Base-by-base conservation (phyloP, 2,329 filamentous ascomycete species). In the Capronia epimyces region DNA sequence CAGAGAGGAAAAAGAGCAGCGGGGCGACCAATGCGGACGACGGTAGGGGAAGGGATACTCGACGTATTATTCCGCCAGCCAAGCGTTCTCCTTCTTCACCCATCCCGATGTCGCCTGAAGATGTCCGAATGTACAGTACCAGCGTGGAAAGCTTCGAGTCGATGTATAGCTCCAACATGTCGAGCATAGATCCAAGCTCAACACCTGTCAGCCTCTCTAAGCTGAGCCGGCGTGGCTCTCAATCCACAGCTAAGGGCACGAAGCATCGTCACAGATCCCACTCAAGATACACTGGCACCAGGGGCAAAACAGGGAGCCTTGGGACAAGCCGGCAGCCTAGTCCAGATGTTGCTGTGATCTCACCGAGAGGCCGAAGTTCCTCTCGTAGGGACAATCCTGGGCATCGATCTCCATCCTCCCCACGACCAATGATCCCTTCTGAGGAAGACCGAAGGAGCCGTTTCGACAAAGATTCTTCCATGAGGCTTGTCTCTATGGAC, bases 41-140 rank as follows among this genome's bases (percentile, higher is more conserved):
- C 16, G 62, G 62, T 36, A 82, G 87, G 50, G 87, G 86, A 16
- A 79, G 87, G 55, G 77, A 77, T 20, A 72, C 78, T 10, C 76
- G 79, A 39, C 79, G 84, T 18, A 84, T 83, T 57, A 89, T 85
- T 56, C 85, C 82, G 63, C 81, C 86, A 15, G 80, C 83, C 10
- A 95, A 95, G 69, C 79, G 87, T 18, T 96, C 91, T 1, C 91
- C 91, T 1, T 94, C 89, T 1, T 96, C 91, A 0, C 91, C 91
- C 0, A 79, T 95, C 1, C 89, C 90, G 2, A 96, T 96, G 90
- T 95, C 90, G 2, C 89, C 89, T 0, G 88, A 95, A 61, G 89
- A 96, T 62, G 66, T 87, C 53, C 63, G 69, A 43, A 64, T 65
- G 39, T 74, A 72, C 53, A 69, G 71, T 42, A 68, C 66, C 3